Evolutionary conservation across 352 stramenopile genomes (phyloP).

Genomic region (Globisporangium sylvaticum): DNA sequence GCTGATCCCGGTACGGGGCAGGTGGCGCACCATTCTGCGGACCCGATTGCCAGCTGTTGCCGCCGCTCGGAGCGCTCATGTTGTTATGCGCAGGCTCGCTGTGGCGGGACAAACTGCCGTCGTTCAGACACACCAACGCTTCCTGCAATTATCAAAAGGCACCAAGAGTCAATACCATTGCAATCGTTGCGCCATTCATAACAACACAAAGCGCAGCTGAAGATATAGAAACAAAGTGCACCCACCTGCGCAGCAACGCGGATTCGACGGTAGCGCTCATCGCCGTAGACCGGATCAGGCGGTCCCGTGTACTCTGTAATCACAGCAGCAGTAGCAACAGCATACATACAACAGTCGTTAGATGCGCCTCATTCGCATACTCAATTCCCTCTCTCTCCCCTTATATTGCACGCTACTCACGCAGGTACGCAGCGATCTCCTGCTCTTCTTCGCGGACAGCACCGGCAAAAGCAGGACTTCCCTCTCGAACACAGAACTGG

Average conservation of each 20-base stretch:
- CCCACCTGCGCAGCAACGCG: conserved; percentile 65
- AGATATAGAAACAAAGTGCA: background rate
- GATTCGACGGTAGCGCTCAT: conserved; percentile 85
- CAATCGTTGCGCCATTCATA: background rate
- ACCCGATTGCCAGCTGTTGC: conserved; percentile 22
- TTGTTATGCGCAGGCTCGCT: conserved; percentile 29
- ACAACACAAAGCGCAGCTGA: background rate
- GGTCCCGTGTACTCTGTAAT: conserved; percentile 68
- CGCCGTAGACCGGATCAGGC: conserved; percentile 70
- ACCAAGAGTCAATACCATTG: background rate
- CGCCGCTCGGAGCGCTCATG: conserved; percentile 16
- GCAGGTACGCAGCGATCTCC: conserved; percentile 63
- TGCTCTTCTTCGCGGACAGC: conserved; percentile 67
- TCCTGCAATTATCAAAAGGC: conserved; percentile 28
- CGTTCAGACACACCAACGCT: conserved; percentile 74
- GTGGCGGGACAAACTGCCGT: conserved; percentile 52
- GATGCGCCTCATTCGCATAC: background rate
- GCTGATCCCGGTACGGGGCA: conserved; percentile 14
- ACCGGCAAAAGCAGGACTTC: conserved; percentile 50
- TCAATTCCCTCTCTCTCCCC: background rate
- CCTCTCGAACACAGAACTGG: conserved; percentile 81
- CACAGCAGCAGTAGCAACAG: conserved; percentile 1
- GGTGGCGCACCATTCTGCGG: conserved; percentile 1
- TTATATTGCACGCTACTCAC: conserved; percentile 32
- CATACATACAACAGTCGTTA: background rate